Percentiles rank a stretch among this genome's conserved stretches.
Evolutionary conservation across 75 land plant species (phyloP).

Genomic region (Adiantum capillusveneris): DNA sequence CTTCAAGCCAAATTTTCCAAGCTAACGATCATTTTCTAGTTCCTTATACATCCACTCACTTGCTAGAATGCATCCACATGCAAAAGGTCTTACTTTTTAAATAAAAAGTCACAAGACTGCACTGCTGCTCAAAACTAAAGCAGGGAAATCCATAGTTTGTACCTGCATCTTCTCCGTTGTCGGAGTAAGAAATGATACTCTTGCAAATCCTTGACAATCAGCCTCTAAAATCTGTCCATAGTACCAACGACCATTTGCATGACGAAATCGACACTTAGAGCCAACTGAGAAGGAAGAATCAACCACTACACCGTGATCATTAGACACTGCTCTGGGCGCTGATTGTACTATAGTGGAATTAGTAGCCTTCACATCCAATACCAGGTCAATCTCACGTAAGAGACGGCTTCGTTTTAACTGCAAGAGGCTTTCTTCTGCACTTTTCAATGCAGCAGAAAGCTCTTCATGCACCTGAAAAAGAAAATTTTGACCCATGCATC

Average conservation of each 20-base stretch:
- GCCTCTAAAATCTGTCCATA: conserved; percentile 52
- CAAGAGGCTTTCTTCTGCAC: conserved; percentile 85
- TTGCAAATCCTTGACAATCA: conserved; percentile 46
- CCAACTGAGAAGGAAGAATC: conserved; percentile 34
- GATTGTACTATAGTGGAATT: neutral
- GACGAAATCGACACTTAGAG: conserved; percentile 85
- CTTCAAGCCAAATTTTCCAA: too few relatives aligned
- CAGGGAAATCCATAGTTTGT: conserved; percentile 2
- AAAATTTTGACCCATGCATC: too few relatives aligned
- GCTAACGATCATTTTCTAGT: too few relatives aligned
- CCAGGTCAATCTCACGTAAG: conserved; percentile 46
- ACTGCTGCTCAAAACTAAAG: too few relatives aligned
- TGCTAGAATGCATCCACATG: too few relatives aligned
- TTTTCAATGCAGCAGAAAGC: conserved; percentile 62
- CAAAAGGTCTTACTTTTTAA: too few relatives aligned
- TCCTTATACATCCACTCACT: too few relatives aligned
- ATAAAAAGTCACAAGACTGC: too few relatives aligned
- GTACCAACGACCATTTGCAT: conserved; percentile 92
- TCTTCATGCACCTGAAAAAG: conserved; percentile 40
- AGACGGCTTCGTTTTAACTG: conserved; percentile 70
- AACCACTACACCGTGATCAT: conserved; percentile 20
- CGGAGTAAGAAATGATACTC: conserved; percentile 74
- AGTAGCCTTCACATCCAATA: conserved; percentile 5
- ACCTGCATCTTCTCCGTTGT: conserved; percentile 89
- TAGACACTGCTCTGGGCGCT: conserved; percentile 26